Evolutionary conservation across 108 stramenopile genomes (phyloP), one percentile per base, ranked within the genome.

Genomic region (Nitzschia sp.): DNA sequence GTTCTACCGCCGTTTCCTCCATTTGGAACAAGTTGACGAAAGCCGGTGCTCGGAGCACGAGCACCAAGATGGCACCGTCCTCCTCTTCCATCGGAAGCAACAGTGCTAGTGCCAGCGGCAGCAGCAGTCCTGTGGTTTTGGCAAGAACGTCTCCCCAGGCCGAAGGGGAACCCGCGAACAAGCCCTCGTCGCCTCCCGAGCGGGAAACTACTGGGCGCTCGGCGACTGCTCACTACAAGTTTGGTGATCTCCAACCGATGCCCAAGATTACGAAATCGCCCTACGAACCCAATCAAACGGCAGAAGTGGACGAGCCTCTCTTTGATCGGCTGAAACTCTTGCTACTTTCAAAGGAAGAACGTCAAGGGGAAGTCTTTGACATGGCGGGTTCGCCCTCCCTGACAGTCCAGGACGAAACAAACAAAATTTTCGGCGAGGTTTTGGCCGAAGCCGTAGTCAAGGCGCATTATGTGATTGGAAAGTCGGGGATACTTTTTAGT

Each of bases 401-500:
- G 22, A 61, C 38, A 36, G 35, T 44, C n/a, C 45, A 47, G 21
- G 19, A 32, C 8, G 27, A 63, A 28, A 36, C 63, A 19, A 27
- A 6, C 15, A 3, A 6, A 27, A 3, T 63, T 4, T 63, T 63
- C 36, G 63, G 63, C 4, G 28, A 29, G 15, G 19, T n/a, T 6
- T 25, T 63, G 46, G 63, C 63, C 2, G 46, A 46, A 46, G 27
- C 45, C 8, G 4, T 63, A 2, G 46, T 67, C 30, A 52, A 54
- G 21, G 66, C 66, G 8, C 8, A 48, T 48, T 23, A 34, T 41
- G 32, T 66, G 3, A 55, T 75, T 29, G 73, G 41, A 0, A 67
- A 68, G 54, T 75, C 73, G 0, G 73, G 73, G 3, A 68, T 75
- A 31, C 50, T 75, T 19, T 75, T 57, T 25, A 62, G 66, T 50